Conservation (phyloP, 306 rosid genomes). For the Rubus idaeus region DNA sequence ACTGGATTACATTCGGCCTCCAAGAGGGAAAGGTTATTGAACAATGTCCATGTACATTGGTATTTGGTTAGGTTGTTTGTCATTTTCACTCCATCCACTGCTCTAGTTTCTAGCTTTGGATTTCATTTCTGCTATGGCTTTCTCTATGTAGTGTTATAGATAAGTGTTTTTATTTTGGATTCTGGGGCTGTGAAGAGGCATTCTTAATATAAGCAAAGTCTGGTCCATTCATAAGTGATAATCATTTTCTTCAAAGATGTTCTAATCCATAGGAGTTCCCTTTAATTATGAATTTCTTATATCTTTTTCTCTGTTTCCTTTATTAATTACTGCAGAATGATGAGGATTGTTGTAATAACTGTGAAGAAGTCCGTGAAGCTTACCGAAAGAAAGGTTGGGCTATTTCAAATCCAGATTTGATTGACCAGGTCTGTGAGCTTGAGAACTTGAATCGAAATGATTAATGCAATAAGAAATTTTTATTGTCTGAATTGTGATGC, state of each 20-base stretch:
- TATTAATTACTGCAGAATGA: constrained; percentile 52
- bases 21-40: background rate
- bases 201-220: background rate
- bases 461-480: background rate
- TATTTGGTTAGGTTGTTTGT: constrained; percentile 15
- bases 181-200: background rate
- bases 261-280: background rate
- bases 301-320: background rate
- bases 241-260: background rate
- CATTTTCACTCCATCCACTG: constrained; percentile 13
- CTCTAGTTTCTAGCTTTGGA: background rate
- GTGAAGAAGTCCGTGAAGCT: constrained; percentile 98
- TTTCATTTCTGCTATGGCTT: background rate
- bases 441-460: constrained; percentile 20
- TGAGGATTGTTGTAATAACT: constrained; percentile 86
- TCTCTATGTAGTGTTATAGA: background rate
- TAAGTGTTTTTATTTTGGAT: background rate
- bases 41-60: background rate
- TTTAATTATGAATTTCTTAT: constrained; percentile 11
- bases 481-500: background rate
- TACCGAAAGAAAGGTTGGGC: constrained; percentile 97
- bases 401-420: constrained; percentile 81
- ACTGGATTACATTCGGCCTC: background rate
- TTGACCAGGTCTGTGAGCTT: constrained; percentile 79
- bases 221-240: background rate